phyloP scores from a whole-genome alignment of 73 alveolate genomes.

The Paramecium sonneborni region DNA sequence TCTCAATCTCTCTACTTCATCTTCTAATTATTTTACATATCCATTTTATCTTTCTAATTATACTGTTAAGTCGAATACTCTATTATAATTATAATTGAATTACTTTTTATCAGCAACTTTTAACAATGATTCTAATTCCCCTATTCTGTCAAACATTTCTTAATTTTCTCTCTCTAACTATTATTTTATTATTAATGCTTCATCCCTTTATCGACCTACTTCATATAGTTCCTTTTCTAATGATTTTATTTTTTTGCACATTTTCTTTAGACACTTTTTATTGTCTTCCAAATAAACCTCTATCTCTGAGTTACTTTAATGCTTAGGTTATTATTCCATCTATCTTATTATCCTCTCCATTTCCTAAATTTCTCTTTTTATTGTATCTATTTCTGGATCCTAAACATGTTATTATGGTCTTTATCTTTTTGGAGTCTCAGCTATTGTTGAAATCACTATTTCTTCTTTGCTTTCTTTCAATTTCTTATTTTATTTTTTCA shows the following conservation, averaged over 20 bases:
- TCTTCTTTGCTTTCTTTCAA: neutral
- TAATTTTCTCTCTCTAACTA: slow-evolving; percentile 20
- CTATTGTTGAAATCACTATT: neutral
- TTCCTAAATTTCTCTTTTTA: slow-evolving; percentile 16
- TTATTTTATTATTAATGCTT: neutral
- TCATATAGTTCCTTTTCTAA: slow-evolving; percentile 29
- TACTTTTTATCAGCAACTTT: slow-evolving; percentile 43
- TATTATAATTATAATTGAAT: neutral
- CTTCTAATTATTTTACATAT: slow-evolving; percentile 23
- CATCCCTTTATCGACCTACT: slow-evolving; percentile 20
- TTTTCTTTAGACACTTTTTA: neutral
- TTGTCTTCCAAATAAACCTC: neutral
- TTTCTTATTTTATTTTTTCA: neutral
- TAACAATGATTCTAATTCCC: slow-evolving; percentile 4
- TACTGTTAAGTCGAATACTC: slow-evolving; percentile 28
- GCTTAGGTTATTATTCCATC: neutral
- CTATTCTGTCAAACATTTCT: slow-evolving; percentile 42
- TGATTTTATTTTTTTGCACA: neutral
- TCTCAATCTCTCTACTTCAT: slow-evolving; percentile 41
- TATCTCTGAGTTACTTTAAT: neutral
- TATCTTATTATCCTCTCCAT: neutral
- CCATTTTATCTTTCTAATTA: slow-evolving; percentile 6
- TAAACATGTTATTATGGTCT: neutral
- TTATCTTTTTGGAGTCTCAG: slow-evolving; percentile 3
- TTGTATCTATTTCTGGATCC: slow-evolving; percentile 26